Base-by-base conservation (phyloP, 441 rosid species). In the Populus hybrid region DNA sequence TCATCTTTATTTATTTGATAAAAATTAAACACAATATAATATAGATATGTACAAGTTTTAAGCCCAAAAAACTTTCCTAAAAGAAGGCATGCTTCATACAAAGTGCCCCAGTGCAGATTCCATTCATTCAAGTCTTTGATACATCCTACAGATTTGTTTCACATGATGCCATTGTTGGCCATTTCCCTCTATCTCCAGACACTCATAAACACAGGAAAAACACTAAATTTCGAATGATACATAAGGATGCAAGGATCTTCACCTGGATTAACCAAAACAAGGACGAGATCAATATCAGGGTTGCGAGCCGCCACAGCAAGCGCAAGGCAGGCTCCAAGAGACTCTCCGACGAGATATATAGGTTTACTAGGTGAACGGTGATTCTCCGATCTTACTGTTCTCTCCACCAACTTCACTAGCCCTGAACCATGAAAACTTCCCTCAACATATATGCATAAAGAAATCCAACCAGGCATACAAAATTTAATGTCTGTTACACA, bases 201-300 rank as follows among this genome's bases (percentile, higher is more conserved):
- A 64, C 16, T 33, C 45, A 59, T 35, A 0, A 64, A 64, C 21
- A 63, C 0, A 61, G 20, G 28, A 14, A 20, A 2, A 67, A 50
- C n/a, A 24, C 67, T 5, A 9, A 50, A 65, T 4, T 7, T 64
- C 29, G 0, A 50, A 38, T 14, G 36, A 16, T 64, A 61, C 4
- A 75, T 5, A 67, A 56, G 35, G 24, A 31, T 20, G 67, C 5
- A 67, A 42, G 63, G 64, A 6, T 36, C 74, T 65, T 83, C 72
- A 95, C 98, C 98, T 86, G 98, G 93, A 86, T 92, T 93, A 36
- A 93, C 87, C 86, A 95, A 83, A 82, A 95, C 84, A 68, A 95
- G 84, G 23, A 86, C 79, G 68, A 93, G 93, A 87, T 94, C 98
- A 69, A 85, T 70, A 2, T 85, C 78, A 59, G 97, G 92, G 78